phyloP scores from a whole-genome alignment of 306 rosid species.

The Rubus idaeus region DNA sequence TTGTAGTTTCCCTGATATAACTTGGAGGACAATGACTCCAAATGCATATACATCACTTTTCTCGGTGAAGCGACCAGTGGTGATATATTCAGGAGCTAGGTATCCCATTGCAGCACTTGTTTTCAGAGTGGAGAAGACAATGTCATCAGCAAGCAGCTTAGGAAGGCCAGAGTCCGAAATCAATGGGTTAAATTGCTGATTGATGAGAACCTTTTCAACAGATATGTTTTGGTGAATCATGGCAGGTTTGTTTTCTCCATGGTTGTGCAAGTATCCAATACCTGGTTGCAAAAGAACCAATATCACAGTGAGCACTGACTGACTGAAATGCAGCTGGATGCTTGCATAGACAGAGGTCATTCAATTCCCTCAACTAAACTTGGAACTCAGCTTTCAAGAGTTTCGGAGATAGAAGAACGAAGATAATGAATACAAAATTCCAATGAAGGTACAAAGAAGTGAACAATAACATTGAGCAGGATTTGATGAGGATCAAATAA shows the following conservation, averaged over 20 bases:
- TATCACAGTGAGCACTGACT: not conserved
- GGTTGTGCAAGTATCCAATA: slow-evolving; percentile 70
- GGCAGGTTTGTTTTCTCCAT: slow-evolving; percentile 60
- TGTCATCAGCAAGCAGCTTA: slow-evolving; percentile 89
- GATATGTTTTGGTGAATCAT: slow-evolving; percentile 90
- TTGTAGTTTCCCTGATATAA: slow-evolving; percentile 59
- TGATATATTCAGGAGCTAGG: slow-evolving; percentile 90
- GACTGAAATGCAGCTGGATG: not conserved
- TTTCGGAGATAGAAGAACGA: slow-evolving; percentile 1
- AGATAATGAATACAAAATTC: not conserved
- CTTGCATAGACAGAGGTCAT: not conserved
- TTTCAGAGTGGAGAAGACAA: slow-evolving; percentile 85
- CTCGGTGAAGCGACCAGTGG: slow-evolving; percentile 85
- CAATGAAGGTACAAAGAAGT: not conserved
- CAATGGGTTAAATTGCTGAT: slow-evolving; percentile 65
- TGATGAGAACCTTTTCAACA: slow-evolving; percentile 73
- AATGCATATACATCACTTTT: slow-evolving; percentile 92
- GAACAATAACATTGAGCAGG: not conserved
- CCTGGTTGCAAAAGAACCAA: slow-evolving; percentile 45
- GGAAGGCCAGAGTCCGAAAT: slow-evolving; percentile 82
- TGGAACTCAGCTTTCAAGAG: not conserved
- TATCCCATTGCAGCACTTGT: slow-evolving; percentile 98
- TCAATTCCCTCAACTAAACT: not conserved
- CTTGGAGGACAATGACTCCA: slow-evolving; percentile 84
- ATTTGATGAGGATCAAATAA: not conserved